phyloP scores from a whole-genome alignment of 805 yeast genomes.

The Danielia oregonensis region DNA sequence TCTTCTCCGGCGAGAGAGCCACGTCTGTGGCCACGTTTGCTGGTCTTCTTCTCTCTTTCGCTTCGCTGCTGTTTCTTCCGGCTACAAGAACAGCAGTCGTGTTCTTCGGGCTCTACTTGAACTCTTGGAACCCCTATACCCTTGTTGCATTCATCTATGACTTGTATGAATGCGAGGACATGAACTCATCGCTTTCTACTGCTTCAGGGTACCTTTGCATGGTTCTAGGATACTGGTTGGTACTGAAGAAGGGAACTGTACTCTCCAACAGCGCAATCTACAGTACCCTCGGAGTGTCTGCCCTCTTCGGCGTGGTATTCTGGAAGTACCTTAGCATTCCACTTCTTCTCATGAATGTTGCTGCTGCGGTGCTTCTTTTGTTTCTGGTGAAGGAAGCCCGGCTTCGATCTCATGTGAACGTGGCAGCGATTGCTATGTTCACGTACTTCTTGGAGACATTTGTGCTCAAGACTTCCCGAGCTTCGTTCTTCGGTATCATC shows the following conservation, averaged over 20 bases:
- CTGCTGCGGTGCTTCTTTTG: conserved; percentile 11
- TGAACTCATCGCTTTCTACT: conserved; percentile 2
- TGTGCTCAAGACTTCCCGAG: conserved; percentile 8
- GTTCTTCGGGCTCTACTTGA: conserved; percentile 27
- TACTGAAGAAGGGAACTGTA: conserved; percentile 3
- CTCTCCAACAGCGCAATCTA: background rate
- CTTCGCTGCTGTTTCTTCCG: conserved; percentile 22
- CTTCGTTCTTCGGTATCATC: conserved; percentile 3
- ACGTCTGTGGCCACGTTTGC: conserved; percentile 8
- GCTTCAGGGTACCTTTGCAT: conserved; percentile 19
- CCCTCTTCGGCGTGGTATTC: conserved; percentile 2
- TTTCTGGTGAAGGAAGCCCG: conserved; percentile 8
- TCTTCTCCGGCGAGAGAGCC: conserved; percentile 4
- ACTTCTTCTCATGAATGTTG: conserved; percentile 11
- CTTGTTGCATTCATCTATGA: conserved; percentile 26
- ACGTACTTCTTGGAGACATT: conserved; percentile 13
- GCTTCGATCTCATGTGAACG: conserved; percentile 7
- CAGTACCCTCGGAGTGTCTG: background rate
- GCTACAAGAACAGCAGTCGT: conserved; percentile 23
- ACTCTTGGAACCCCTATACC: conserved; percentile 28
- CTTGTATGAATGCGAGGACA: conserved; percentile 9
- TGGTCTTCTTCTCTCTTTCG: conserved; percentile 19
- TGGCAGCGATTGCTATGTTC: conserved; percentile 9
- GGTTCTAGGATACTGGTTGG: conserved; percentile 12
- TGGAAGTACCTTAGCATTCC: conserved; percentile 5